Percentiles rank a stretch among this genome's conserved stretches.
These are phyloP conservation scores for Barnettozyma wickerhamii DNA, from an alignment of 805 yeast genomes.

Conservation along the genomic window DNA sequence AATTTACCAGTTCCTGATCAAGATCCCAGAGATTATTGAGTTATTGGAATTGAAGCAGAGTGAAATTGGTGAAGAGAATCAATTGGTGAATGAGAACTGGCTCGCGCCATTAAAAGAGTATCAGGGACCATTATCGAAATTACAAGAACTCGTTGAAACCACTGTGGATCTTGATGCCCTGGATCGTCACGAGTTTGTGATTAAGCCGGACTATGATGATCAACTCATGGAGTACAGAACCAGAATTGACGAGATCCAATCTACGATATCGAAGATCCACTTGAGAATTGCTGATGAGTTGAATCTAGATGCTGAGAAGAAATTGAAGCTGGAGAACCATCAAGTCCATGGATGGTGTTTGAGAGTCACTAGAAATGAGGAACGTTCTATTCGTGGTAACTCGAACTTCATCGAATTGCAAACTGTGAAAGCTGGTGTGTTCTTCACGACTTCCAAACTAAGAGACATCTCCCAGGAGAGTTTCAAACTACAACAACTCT, in stretches of 20 bases:
- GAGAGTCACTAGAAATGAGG: constrained; percentile 87
- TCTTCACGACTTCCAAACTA: constrained; percentile 72
- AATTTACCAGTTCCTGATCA: constrained; percentile 72
- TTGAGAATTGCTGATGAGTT: constrained; percentile 66
- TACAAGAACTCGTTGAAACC: constrained; percentile 85
- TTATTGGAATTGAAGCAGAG: constrained; percentile 42
- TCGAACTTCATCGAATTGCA: constrained; percentile 68
- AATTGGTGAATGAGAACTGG: constrained; percentile 50
- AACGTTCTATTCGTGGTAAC: constrained; percentile 65
- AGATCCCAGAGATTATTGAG: constrained; percentile 64
- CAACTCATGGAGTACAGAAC: constrained; percentile 56
- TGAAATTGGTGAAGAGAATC: constrained; percentile 22
- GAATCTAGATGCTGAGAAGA: constrained; percentile 79
- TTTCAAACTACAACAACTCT: constrained; percentile 55
- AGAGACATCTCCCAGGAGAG: constrained; percentile 56
- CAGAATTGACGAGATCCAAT: constrained; percentile 50
- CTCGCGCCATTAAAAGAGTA: constrained; percentile 47
- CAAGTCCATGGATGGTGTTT: constrained; percentile 92
- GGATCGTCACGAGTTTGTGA: constrained; percentile 77
- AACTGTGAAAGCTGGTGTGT: constrained; percentile 94
- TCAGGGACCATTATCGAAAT: constrained; percentile 51
- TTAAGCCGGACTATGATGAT: constrained; percentile 88
- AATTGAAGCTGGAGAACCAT: constrained; percentile 84
- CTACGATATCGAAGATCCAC: constrained; percentile 57
- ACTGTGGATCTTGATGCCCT: constrained; percentile 85